phyloP scores from a whole-genome alignment of 495 filamentous ascomycete species.

The Articulospora tetracladia region DNA sequence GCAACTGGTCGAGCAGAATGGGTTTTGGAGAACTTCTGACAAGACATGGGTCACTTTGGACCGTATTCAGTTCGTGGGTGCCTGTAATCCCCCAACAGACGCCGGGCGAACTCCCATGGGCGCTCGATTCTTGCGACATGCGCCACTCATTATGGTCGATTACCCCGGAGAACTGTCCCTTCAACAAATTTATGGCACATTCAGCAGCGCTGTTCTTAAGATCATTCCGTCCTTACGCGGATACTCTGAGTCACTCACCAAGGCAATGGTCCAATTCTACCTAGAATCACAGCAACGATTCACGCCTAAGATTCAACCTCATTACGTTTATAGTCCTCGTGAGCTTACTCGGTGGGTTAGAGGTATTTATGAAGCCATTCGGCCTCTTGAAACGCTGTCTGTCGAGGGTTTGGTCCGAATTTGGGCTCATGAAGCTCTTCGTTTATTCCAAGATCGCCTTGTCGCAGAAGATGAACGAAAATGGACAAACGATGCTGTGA shows the following conservation, averaged over 20 bases:
- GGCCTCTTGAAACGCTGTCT: constrained; percentile 79
- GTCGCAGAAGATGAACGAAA: constrained; percentile 90
- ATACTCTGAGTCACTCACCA: constrained; percentile 89
- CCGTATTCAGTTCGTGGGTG: constrained; percentile 97
- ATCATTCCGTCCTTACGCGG: constrained; percentile 93
- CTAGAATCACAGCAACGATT: constrained; percentile 90
- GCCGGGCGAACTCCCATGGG: constrained; percentile 94
- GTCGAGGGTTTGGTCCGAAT: constrained; percentile 93
- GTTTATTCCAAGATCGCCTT: constrained; percentile 94
- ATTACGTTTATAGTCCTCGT: constrained; percentile 98
- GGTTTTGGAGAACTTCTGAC: constrained; percentile 96
- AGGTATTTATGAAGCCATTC: constrained; percentile 94
- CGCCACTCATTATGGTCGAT: constrained; percentile 97
- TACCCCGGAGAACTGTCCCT: constrained; percentile 95
- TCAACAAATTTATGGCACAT: constrained; percentile 96
- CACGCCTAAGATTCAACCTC: constrained; percentile 92
- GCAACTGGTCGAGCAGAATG: constrained; percentile 96
- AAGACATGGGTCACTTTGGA: constrained; percentile 98
- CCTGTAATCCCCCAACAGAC: constrained; percentile 99
- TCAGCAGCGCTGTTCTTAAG: constrained; percentile 95
- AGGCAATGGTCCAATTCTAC: constrained; percentile 97
- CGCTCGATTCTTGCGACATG: constrained; percentile 87
- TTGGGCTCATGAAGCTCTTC: constrained; percentile 95
- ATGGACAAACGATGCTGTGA: constrained; percentile 87
- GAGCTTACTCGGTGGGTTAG: constrained; percentile 96